Base-by-base conservation (phyloP, 371 early-diverging fungal genomes). In the Apophysomyces trapeziformis region DNA sequence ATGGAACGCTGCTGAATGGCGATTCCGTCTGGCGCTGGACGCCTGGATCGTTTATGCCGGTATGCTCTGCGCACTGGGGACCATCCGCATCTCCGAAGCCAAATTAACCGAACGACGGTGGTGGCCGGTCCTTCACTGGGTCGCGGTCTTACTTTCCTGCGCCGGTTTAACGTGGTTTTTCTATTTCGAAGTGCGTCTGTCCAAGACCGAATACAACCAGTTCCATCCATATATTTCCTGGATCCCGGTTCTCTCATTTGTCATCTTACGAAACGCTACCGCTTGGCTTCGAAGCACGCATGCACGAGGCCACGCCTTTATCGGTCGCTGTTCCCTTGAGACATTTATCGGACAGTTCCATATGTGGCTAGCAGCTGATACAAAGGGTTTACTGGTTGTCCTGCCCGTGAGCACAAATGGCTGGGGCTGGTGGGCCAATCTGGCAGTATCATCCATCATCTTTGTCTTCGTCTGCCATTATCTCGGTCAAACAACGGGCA, bases 261-360 rank as follows among this genome's bases (percentile, higher is more conserved):
- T 87, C 5, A 61, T 90, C 16, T 75, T 92, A n/a, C 89, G 93
- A 38, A 93, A 93, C 73, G 79, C 82, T 4, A 87, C 86, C 1
- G 65, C 67, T 1, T 47, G 54, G 5, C 67, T 89, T 43, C 80
- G 92, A 12, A 75, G 78, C 57, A 84, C 80, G 13, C 74, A 86
- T 38, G 88, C 88, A 32, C 58, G 70, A 1, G 80, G 84, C 32
- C 89, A 78, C 71, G 58, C 80, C 0, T 88, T 85, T 58, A 76
- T 90, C 37, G 93, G 92, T 12, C 79, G 76, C 26, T 85, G 86
- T 59, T 89, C 89, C 1, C 72, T 93, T 4, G 93, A 93, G 70
- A 89, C 91, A 4, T 92, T 91, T 61, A 88, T 92, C 68, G 87
- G 90, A 7, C 93, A 93, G 71, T 92, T 87, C 68, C 93, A 93